A percentile compares a stretch with the other conserved stretches of the same genome.
These are phyloP conservation scores for Pisolithus marmoratus DNA, from an alignment of 768 basidiomycete genomes.

Conservation along the genomic window DNA sequence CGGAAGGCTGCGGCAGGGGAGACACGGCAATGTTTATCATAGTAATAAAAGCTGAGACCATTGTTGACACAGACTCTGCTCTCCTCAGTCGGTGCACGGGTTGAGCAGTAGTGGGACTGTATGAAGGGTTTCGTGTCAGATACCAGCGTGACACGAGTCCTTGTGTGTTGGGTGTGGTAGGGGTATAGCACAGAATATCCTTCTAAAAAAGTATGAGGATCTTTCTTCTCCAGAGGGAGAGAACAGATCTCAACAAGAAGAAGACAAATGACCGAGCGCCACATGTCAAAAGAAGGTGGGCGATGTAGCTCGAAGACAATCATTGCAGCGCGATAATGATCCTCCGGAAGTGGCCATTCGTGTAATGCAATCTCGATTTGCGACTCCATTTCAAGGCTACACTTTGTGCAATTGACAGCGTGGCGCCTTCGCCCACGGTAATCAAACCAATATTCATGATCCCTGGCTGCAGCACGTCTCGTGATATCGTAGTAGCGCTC, in stretches of 20 bases:
- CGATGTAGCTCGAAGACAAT: constrained; percentile 38
- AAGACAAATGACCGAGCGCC: constrained; percentile 35
- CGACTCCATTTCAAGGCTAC: constrained; percentile 14
- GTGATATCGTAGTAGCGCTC: neutral
- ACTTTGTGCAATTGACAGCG: constrained; percentile 19
- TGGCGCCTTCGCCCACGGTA: neutral
- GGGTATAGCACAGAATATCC: neutral
- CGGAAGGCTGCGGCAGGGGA: constrained; percentile 14
- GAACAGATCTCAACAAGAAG: constrained; percentile 33
- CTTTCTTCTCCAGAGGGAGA: neutral
- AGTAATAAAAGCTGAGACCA: constrained; percentile 23
- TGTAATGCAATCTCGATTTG: constrained; percentile 27
- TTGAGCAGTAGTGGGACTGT: constrained; percentile 25
- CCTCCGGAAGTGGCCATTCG: constrained; percentile 42
- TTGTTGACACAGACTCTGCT: constrained; percentile 23
- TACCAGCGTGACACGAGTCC: constrained; percentile 30
- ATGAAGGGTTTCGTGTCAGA: constrained; percentile 31
- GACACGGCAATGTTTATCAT: constrained; percentile 11
- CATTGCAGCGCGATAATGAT: constrained; percentile 12
- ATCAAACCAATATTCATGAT: neutral
- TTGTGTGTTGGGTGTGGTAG: constrained; percentile 1
- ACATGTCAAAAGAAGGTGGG: constrained; percentile 33
- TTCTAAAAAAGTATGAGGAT: constrained; percentile 1
- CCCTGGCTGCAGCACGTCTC: neutral
- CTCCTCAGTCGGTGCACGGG: constrained; percentile 12